Evolutionary conservation across 2,329 filamentous ascomycete species (phyloP).

Genomic region (Raffaelea arxii): DNA sequence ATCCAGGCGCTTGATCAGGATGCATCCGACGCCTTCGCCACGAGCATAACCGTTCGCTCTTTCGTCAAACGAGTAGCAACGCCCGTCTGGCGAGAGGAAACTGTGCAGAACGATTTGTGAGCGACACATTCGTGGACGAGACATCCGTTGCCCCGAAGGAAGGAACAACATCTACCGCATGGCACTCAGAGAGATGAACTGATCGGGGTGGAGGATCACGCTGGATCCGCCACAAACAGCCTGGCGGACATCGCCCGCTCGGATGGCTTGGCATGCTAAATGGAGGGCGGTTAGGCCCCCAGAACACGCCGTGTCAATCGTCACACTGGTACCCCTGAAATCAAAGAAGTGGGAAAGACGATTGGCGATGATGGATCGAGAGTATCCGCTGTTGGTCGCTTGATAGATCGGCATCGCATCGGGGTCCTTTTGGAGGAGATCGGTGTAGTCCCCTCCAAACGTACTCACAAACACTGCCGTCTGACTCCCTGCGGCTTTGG

Average conservation of each 20-base stretch:
- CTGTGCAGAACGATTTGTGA: slow-evolving; percentile 34
- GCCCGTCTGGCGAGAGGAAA: slow-evolving; percentile 25
- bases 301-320: slow-evolving; percentile 29
- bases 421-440: slow-evolving; percentile 5
- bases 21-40: slow-evolving; percentile 35
- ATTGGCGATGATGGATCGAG: slow-evolving; percentile 23
- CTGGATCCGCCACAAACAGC: slow-evolving; percentile 23
- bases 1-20: slow-evolving; percentile 33
- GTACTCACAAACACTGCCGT: slow-evolving; percentile 23
- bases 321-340: slow-evolving; percentile 24
- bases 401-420: slow-evolving; percentile 12
- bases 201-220: slow-evolving; percentile 21
- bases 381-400: slow-evolving; percentile 17
- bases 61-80: slow-evolving; percentile 25
- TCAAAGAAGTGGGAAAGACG: slow-evolving; percentile 26
- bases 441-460: slow-evolving; percentile 19
- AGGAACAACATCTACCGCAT: slow-evolving; percentile 42
- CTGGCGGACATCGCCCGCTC: slow-evolving; percentile 13
- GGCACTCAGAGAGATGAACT: slow-evolving; percentile 11
- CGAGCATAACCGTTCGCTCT: slow-evolving; percentile 37
- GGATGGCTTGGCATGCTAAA: slow-evolving; percentile 19
- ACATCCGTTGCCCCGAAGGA: slow-evolving; percentile 37
- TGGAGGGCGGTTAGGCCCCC: slow-evolving; percentile 22
- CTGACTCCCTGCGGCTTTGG: slow-evolving; percentile 15
- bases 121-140: slow-evolving; percentile 37